Base-by-base conservation (phyloP, 176 grass and related monocot genomes). In the Zizania latifolia region DNA sequence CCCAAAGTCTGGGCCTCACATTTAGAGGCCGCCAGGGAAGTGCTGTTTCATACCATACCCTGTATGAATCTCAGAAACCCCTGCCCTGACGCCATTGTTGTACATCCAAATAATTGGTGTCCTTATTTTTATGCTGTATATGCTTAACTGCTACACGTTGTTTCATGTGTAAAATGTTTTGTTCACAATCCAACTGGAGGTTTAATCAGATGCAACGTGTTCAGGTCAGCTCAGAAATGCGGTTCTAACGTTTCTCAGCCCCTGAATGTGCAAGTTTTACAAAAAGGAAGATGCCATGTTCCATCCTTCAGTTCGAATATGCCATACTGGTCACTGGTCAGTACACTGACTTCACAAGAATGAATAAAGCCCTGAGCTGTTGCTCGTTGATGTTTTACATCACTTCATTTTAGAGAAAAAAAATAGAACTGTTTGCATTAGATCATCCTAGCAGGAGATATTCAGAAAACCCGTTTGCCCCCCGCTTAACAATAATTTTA, bases 41-140 rank as follows among this genome's bases (percentile, higher is more conserved):
- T 62, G 66, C 36, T 41, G 73, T 74, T 30, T 84, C 56, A 62
- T 61, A 32, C 3, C 12, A 10, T 40, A 1, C 5, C n/a, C 15
- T 22, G 55, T 35, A 34, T 59, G 68, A 58, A 80, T 29, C 2
- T 57, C 34, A 15, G n/a, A 53, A 68, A 53, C 8, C 10, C 24
- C 27, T 31, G 39, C 62, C 43, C 23, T 58, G 86, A 69, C 70
- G 81, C 76, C 86, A 63, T 88, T 48, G 62, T 13, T 88, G 86
- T 84, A 78, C 63, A 84, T 84, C 70, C 54, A 75, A 88, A 88
- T 88, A 88, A 88, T 84, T 39, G 86, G 86, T 17, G 76, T 70
- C 81, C 62, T 79, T 56, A 43, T 88, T 88, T 74, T 88, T 62
- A 69, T 56, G 62, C 13, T 71, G 54, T 83, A 79, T 61, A 88